Percentiles rank a stretch among this genome's conserved stretches.
Evolutionary conservation across 2,329 filamentous ascomycete genomes (phyloP).

Genomic region (Amylocarpus encephaloides): DNA sequence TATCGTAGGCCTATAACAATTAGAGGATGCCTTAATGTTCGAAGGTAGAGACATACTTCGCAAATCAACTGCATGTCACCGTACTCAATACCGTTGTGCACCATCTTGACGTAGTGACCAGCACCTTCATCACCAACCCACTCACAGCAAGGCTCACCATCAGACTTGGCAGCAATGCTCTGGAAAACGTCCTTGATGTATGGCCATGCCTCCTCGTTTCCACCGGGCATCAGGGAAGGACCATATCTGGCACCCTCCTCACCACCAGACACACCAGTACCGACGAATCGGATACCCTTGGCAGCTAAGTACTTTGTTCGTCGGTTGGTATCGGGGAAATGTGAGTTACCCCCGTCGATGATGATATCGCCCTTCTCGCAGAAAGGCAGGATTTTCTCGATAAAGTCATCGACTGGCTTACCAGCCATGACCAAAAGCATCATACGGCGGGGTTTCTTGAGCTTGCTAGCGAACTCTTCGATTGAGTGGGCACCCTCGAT

Average conservation of each 20-base stretch:
- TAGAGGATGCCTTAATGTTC: conserved; percentile 2
- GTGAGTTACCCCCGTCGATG: conserved; percentile 98
- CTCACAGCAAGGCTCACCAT: conserved; percentile 95
- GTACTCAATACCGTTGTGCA: conserved; percentile 99
- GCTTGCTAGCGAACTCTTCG: conserved; percentile 91
- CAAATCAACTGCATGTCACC: conserved; percentile 99
- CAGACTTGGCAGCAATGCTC: conserved; percentile 94
- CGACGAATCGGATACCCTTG: conserved; percentile 95
- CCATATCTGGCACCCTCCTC: conserved; percentile 98
- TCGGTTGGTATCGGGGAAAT: conserved; percentile 98
- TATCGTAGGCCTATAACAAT: conserved; percentile 79
- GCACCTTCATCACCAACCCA: conserved; percentile 99
- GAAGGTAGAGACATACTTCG: conserved; percentile 61
- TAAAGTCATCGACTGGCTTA: conserved; percentile 97
- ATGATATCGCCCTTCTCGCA: conserved; percentile 90
- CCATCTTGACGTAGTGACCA: conserved; percentile 99
- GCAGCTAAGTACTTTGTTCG: conserved; percentile 77
- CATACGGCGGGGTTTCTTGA: conserved; percentile 93
- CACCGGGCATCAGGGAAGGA: conserved; percentile 97
- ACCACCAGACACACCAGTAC: conserved; percentile 95
- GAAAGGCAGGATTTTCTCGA: conserved; percentile 83
- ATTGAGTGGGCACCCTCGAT: conserved; percentile 89
- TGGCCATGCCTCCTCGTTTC: conserved; percentile 96
- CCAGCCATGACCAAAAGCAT: conserved; percentile 99
- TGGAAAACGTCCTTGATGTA: conserved; percentile 99